These are phyloP conservation scores for Hypericum perforatum DNA, from an alignment of 345 rosid species.

Conservation along the genomic window DNA sequence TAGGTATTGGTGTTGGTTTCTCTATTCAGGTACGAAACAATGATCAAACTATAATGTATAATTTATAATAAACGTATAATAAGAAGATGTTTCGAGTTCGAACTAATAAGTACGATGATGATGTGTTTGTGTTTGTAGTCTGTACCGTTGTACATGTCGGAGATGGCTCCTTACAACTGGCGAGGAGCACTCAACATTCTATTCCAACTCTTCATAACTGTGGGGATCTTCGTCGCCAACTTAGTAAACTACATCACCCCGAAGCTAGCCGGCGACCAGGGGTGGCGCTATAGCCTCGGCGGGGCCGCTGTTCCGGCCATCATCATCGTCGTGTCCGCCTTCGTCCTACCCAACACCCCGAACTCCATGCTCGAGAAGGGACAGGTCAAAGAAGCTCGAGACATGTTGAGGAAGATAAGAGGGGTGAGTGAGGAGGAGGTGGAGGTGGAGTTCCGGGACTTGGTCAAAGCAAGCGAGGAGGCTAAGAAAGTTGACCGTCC, in stretches of 20 bases:
- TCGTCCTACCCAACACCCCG: conserved; percentile 47
- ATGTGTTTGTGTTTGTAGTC: conserved; percentile 21
- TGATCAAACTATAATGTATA: background rate
- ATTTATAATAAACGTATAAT: too few species aligned
- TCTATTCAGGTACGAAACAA: conserved; percentile 42
- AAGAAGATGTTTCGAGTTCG: too few species aligned
- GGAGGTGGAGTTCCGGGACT: conserved; percentile 22
- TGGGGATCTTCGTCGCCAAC: conserved; percentile 58
- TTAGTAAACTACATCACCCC: conserved; percentile 31
- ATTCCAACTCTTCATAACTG: conserved; percentile 63
- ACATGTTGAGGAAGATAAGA: conserved; percentile 33
- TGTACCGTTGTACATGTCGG: conserved; percentile 41
- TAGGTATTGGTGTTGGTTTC: conserved; percentile 68
- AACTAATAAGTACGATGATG: too few species aligned
- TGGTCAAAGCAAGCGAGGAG: conserved; percentile 24
- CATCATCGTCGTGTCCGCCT: conserved; percentile 35
- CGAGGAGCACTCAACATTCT: conserved; percentile 41
- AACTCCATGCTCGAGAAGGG: conserved; percentile 50
- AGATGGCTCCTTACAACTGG: conserved; percentile 35
- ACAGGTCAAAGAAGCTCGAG: conserved; percentile 34
- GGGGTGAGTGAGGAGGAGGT: conserved; percentile 21
- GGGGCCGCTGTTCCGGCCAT: conserved; percentile 34
- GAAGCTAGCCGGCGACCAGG: conserved; percentile 22
- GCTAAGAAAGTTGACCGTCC: conserved; percentile 36
- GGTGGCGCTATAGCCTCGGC: conserved; percentile 37